Evolutionary conservation across 176 grass and related monocot genomes (phyloP).

Genomic region (Cenchrus americanus): DNA sequence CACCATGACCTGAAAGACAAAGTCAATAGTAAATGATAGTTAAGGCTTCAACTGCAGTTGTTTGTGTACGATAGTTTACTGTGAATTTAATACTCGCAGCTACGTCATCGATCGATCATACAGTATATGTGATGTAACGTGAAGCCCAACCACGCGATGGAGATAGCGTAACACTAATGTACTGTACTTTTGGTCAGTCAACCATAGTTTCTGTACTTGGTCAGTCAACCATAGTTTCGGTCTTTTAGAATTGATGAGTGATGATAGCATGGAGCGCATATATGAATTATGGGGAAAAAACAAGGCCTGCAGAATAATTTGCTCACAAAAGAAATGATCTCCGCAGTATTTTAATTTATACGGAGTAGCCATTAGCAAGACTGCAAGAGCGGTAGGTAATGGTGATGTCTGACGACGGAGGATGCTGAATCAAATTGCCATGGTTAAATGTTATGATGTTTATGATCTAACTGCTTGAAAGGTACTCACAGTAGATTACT

Average conservation of each 20-base stretch:
- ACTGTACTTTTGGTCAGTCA: not conserved
- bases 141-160: not conserved
- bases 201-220: not conserved
- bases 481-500: no score
- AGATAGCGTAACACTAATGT: not conserved
- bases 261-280: no score
- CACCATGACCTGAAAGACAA: conserved; percentile 33
- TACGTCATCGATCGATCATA: not conserved
- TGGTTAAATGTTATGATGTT: no score
- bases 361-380: not conserved
- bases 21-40: not conserved
- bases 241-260: no score
- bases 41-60: not conserved
- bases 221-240: no score
- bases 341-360: not conserved
- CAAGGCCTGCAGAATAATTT: no score
- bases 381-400: not conserved
- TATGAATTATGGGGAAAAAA: no score
- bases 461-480: no score
- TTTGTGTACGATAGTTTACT: not conserved
- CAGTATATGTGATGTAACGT: not conserved
- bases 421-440: no score
- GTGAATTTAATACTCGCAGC: not conserved
- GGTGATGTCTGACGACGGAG: not conserved
- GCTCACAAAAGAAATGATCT: no score